Evolutionary conservation across 352 stramenopile genomes (phyloP), one percentile per base, ranked within the genome.

Genomic region (Detonula confervacea): DNA sequence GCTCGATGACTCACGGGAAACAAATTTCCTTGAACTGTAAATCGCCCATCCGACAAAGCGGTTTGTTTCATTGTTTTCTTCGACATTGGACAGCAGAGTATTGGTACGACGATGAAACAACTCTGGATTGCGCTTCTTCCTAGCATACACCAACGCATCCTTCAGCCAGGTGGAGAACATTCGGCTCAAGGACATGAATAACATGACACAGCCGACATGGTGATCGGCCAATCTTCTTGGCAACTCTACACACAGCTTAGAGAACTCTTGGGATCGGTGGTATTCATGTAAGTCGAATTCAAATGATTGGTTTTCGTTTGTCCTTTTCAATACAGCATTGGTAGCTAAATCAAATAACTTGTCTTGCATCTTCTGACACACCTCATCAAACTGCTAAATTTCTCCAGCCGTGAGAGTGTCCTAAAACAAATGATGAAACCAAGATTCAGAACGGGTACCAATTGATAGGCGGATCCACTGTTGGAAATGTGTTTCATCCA

Each of bases 11-110:
- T 61, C n/a, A n/a, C n/a, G n/a, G n/a, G n/a, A n/a, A n/a, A n/a
- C 11, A 4, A 24, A 24, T 54, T 73, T 63, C 63, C 16, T 42
- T 9, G 46, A 44, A 44, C 14, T 33, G 16, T 29, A 42, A 11
- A 73, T 64, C n/a, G 63, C 42, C 63, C 63, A 73, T 20, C 63
- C 63, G 3, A 73, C 27, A 30, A 63, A 27, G 6, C 63, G 7
- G 24, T 63, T 67, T 14, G 29, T 24, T 54, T 73, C 44, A 52
- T 54, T 63, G 18, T 73, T 73, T 47, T 56, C 20, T 54, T 54
- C 44, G 20, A n/a, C 44, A 5, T 12, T 5, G 33, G 5, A 12
- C 11, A 42, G 33, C 5, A 12, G 33, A 42, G 33, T 42, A 11
- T 42, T 11, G 11, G 5, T 11, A 5, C 11, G 5, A 12, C 11